Evolutionary conservation across 768 basidiomycete genomes (phyloP).

Genomic region (Podaxis sp.): DNA sequence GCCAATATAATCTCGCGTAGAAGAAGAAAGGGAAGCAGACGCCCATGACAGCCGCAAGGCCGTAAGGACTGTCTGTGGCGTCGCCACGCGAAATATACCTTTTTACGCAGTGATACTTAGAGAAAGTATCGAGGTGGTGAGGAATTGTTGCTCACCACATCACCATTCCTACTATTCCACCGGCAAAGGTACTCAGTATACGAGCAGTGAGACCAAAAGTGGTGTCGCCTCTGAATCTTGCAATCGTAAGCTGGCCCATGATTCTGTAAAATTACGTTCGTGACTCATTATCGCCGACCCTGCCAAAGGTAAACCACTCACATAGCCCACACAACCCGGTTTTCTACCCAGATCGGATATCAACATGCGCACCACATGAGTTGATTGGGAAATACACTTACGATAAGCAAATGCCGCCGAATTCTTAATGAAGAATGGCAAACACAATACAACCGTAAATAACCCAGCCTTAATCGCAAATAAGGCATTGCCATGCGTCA

Average conservation of each 20-base stretch:
- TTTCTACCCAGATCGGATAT: conserved; percentile 35
- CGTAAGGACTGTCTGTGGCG: conserved; percentile 62
- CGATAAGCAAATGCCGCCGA: conserved; percentile 61
- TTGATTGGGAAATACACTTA: conserved; percentile 28
- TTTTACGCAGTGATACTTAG: not conserved
- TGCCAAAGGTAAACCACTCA: conserved; percentile 30
- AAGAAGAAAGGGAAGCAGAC: conserved; percentile 75
- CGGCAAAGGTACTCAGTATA: conserved; percentile 63
- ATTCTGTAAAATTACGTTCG: conserved; percentile 38
- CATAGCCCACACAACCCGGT: conserved; percentile 74
- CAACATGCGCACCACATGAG: conserved; percentile 8
- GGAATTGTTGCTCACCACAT: conserved; percentile 54
- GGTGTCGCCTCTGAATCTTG: conserved; percentile 77
- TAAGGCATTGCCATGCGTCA: conserved; percentile 59
- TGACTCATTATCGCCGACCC: not conserved
- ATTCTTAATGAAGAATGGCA: conserved; percentile 58
- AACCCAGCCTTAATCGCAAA: conserved; percentile 74
- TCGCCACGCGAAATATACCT: conserved; percentile 74
- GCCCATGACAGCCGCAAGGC: conserved; percentile 65
- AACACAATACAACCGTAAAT: conserved; percentile 55
- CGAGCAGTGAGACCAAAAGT: conserved; percentile 63
- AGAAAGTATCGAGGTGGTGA: not conserved
- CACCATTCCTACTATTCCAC: conserved; percentile 58
- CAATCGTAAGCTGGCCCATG: conserved; percentile 73
- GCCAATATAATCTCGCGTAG: conserved; percentile 72